A percentile compares a stretch with the other conserved stretches of the same genome.
These are phyloP conservation scores for Amphicarpaea edgeworthii DNA, from an alignment of 306 rosid species.

Conservation along the genomic window DNA sequence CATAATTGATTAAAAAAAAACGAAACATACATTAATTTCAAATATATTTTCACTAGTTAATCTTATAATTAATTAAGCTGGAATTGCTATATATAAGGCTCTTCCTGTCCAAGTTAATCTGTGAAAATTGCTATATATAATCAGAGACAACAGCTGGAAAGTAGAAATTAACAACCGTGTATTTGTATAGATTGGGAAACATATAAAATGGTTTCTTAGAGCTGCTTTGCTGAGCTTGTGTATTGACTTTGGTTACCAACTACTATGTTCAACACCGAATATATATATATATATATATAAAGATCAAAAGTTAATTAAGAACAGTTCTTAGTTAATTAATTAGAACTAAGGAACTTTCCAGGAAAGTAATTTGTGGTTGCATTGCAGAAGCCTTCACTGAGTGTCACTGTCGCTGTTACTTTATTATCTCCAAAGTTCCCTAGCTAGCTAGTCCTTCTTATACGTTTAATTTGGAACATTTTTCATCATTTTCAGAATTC, in stretches of 20 bases:
- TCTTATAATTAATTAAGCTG: no score
- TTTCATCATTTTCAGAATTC: slow-evolving; percentile 7
- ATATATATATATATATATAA: no score
- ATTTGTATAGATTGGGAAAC: neutral
- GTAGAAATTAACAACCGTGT: neutral
- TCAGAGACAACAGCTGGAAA: slow-evolving; percentile 8
- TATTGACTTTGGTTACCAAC: neutral
- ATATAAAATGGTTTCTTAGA: neutral
- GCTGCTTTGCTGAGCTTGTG: no score
- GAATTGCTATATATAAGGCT: no score
- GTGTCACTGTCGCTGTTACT: neutral
- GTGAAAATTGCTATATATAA: neutral
- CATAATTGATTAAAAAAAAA: no score
- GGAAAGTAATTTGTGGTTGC: slow-evolving; percentile 20
- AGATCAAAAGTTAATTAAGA: neutral
- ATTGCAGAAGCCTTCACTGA: neutral
- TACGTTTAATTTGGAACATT: neutral
- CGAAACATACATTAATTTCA: no score
- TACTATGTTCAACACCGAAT: neutral
- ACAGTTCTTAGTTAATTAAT: neutral
- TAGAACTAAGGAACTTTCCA: slow-evolving; percentile 24
- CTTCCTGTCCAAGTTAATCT: no score
- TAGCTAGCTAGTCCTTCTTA: neutral
- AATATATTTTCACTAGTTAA: no score
- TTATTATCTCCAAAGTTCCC: neutral